Evolutionary conservation across 306 rosid genomes (phyloP).

Genomic region (Prunus mira): DNA sequence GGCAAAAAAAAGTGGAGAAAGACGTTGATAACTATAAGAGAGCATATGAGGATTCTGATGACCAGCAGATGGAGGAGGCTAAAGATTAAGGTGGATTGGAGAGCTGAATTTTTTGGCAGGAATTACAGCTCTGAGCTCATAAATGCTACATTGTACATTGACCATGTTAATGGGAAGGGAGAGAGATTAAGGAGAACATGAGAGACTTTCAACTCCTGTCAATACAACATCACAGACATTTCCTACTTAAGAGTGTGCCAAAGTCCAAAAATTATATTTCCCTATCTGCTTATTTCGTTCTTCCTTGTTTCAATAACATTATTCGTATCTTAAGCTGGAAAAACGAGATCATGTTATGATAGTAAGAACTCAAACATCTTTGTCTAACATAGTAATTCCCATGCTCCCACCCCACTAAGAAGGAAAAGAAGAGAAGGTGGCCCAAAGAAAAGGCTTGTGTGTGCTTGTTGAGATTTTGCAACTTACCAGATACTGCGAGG

Average conservation of each 20-base stretch:
- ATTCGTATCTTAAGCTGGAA: background rate
- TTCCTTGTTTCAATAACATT: background rate
- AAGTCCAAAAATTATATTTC: background rate
- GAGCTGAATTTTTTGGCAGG: too few species aligned
- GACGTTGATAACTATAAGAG: too few species aligned
- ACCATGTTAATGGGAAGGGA: too few species aligned
- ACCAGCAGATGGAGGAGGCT: too few species aligned
- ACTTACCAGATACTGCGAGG: constrained; percentile 73
- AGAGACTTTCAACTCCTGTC: background rate
- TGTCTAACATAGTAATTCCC: background rate
- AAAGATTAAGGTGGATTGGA: too few species aligned
- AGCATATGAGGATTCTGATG: too few species aligned
- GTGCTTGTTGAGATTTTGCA: constrained; percentile 1
- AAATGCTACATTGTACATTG: too few species aligned
- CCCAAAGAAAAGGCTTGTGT: background rate
- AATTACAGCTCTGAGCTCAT: too few species aligned
- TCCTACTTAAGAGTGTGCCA: background rate
- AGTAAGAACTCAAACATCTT: background rate
- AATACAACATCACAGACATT: background rate
- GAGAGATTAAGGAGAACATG: too few species aligned
- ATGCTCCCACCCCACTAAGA: background rate
- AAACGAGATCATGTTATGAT: background rate
- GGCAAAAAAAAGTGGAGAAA: too few species aligned
- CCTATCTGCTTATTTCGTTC: background rate
- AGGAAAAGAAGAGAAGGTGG: background rate